Conservation (phyloP, 257 asterid species). For the Nicotiana knightiana region DNA sequence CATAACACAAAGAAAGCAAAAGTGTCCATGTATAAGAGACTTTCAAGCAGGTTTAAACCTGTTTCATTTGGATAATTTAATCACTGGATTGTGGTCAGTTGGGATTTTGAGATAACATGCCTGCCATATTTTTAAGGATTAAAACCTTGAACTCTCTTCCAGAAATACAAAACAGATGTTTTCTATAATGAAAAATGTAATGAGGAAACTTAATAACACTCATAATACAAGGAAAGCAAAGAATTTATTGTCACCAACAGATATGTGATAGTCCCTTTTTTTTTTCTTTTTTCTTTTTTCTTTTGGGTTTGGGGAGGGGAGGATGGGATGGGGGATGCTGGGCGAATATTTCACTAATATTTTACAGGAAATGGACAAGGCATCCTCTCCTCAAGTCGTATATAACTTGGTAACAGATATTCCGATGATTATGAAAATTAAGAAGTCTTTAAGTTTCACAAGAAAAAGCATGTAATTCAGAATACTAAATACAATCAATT, state of each 20-base stretch:
- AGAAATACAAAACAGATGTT: neutral
- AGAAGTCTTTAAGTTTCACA: neutral
- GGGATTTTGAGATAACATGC: neutral
- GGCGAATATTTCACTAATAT: neutral
- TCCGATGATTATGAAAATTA: neutral
- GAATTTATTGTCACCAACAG: neutral
- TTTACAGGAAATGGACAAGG: neutral
- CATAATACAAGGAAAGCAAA: neutral
- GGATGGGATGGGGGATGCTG: neutral
- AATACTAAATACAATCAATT: neutral
- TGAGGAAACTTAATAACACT: neutral
- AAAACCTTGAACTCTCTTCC: neutral
- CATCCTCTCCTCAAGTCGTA: neutral
- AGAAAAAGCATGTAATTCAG: neutral
- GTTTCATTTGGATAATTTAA: too few species aligned
- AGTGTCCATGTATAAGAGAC: too few species aligned
- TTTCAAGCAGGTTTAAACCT: neutral
- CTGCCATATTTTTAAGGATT: neutral
- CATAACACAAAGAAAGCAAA: too few species aligned
- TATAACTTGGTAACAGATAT: neutral
- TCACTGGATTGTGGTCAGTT: neutral
- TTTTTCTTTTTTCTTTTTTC: too few species aligned
- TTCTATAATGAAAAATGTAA: neutral
- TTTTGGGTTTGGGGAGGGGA: too few species aligned
- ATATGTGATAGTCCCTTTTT: neutral